phyloP scores from a whole-genome alignment of 208 protist genomes.

The Wallacemonas sp. region DNA sequence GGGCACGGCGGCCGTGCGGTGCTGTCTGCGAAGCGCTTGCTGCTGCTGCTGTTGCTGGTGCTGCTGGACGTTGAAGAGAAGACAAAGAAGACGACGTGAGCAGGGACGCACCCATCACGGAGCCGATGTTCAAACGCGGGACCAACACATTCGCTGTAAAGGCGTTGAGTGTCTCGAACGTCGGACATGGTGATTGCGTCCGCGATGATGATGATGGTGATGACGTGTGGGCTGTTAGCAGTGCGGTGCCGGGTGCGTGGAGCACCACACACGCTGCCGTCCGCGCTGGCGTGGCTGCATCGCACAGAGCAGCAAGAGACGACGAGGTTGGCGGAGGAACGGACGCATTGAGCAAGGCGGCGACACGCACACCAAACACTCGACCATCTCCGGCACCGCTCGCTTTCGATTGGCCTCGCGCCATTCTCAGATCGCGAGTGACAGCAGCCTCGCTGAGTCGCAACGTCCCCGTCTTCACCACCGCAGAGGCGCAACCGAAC shows the following conservation, averaged over 20 bases:
- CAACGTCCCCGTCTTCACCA: background rate
- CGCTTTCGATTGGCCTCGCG: too few species aligned
- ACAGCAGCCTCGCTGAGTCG: background rate
- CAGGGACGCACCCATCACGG: background rate
- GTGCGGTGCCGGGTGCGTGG: slow-evolving; percentile 5
- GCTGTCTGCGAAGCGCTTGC: too few species aligned
- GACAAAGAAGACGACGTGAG: too few species aligned
- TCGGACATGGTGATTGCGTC: too few species aligned
- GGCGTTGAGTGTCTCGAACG: background rate
- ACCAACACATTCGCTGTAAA: background rate
- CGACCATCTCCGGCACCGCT: background rate
- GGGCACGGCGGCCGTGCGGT: background rate
- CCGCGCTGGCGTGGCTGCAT: background rate
- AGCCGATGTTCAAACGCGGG: background rate
- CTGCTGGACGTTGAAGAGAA: too few species aligned
- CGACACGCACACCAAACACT: slow-evolving; percentile 28
- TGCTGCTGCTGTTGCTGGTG: too few species aligned
- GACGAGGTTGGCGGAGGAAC: slow-evolving; percentile 22
- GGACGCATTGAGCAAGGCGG: slow-evolving; percentile 47
- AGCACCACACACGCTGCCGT: slow-evolving; percentile 9
- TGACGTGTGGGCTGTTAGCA: background rate
- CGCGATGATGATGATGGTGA: background rate
- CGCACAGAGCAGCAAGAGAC: slow-evolving; percentile 12
- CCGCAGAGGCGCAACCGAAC: slow-evolving; percentile 47
- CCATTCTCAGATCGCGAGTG: too few species aligned